Evolutionary conservation across 2,329 filamentous ascomycete genomes (phyloP).

Genomic region (Pestalotiopsis sp.): DNA sequence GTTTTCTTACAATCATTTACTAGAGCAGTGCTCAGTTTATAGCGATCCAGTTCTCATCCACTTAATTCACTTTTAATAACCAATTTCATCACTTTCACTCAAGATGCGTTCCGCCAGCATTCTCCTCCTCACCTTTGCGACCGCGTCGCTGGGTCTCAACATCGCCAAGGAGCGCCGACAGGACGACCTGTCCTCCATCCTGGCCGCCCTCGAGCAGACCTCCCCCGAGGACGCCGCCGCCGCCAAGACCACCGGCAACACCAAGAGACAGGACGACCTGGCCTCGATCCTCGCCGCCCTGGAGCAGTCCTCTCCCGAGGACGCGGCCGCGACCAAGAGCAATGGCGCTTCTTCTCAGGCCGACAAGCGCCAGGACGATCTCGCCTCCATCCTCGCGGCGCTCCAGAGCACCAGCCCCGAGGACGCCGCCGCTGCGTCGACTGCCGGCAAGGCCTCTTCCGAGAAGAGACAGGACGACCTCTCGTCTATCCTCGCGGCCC

Average conservation of each 20-base stretch:
- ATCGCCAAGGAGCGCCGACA: slow-evolving; percentile 11
- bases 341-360: not conserved
- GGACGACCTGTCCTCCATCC: slow-evolving; percentile 4
- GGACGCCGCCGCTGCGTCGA: not conserved
- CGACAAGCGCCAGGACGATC: slow-evolving; percentile 9
- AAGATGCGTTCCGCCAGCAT: slow-evolving; percentile 11
- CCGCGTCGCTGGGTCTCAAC: slow-evolving; percentile 8
- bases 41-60: not conserved
- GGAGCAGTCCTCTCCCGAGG: not conserved
- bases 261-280: slow-evolving; percentile 5
- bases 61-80: not conserved
- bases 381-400: slow-evolving; percentile 9
- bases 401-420: slow-evolving; percentile 3
- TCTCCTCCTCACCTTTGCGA: slow-evolving; percentile 6
- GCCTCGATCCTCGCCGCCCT: slow-evolving; percentile 9
- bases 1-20: not conserved
- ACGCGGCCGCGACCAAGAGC: slow-evolving; percentile 7
- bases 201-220: not conserved
- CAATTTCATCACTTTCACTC: not conserved
- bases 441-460: not conserved
- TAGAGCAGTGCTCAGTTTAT: slow-evolving; percentile 11
- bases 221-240: slow-evolving; percentile 7
- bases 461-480: slow-evolving; percentile 9
- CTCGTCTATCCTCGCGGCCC: slow-evolving; percentile 4
- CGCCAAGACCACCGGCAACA: not conserved